These are phyloP conservation scores for Saksenaea oblongispora DNA, from an alignment of 371 early-diverging fungal genomes.

Conservation along the genomic window DNA sequence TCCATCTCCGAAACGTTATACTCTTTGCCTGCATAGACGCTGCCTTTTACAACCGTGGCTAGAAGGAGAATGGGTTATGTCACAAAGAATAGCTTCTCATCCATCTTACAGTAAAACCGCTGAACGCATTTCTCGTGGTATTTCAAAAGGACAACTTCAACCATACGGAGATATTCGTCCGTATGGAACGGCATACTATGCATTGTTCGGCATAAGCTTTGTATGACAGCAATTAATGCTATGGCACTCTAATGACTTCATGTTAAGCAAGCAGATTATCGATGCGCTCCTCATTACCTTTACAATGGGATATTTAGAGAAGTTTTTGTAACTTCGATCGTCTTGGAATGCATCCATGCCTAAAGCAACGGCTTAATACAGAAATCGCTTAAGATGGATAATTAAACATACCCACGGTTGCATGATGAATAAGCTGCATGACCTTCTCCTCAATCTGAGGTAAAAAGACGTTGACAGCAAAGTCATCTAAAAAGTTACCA, in stretches of 20 bases:
- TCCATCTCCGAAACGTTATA: conserved; percentile 39
- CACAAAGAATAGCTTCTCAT: no score
- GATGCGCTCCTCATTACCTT: conserved; percentile 34
- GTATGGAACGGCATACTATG: conserved; percentile 75
- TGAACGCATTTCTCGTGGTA: conserved; percentile 79
- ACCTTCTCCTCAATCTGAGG: conserved; percentile 77
- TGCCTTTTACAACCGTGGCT: conserved; percentile 61
- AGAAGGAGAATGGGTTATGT: background rate
- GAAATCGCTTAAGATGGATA: background rate
- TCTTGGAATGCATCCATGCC: conserved; percentile 58
- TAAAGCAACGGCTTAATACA: conserved; percentile 7
- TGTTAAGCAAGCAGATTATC: background rate
- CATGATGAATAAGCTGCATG: conserved; percentile 64
- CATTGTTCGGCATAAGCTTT: conserved; percentile 71
- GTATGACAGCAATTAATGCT: conserved; percentile 61
- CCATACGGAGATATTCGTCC: conserved; percentile 78
- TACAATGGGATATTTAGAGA: conserved; percentile 52
- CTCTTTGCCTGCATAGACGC: conserved; percentile 36
- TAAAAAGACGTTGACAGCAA: conserved; percentile 73
- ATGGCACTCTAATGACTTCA: conserved; percentile 59
- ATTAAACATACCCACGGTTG: conserved; percentile 59
- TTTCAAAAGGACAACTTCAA: conserved; percentile 70
- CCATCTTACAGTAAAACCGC: conserved; percentile 70
- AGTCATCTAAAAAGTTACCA: conserved; percentile 77
- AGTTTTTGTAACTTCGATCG: conserved; percentile 50